phyloP scores from a whole-genome alignment of 306 rosid species.

The Arachis stenosperma region DNA sequence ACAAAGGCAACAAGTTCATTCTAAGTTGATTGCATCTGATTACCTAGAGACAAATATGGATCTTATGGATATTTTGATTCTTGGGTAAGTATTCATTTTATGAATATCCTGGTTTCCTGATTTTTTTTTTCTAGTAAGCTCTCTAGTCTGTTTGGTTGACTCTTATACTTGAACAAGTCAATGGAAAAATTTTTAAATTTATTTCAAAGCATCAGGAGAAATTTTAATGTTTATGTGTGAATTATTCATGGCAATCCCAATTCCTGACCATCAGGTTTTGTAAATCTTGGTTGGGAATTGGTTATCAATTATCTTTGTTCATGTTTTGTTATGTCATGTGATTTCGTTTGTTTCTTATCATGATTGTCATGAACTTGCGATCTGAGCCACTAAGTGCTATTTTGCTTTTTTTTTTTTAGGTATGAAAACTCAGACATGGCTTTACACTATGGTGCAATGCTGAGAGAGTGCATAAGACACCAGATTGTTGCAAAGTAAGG shows the following conservation, averaged over 20 bases:
- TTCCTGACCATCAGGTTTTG: not conserved
- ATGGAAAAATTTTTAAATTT: conserved; percentile 17
- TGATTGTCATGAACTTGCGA: conserved; percentile 20
- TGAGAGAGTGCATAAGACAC: conserved; percentile 99
- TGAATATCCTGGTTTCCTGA: conserved; percentile 16
- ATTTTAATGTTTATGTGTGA: conserved; percentile 25
- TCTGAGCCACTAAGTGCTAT: conserved; percentile 12
- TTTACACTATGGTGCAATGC: conserved; percentile 95
- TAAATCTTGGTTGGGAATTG: conserved; percentile 22
- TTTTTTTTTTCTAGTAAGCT: conserved; percentile 29
- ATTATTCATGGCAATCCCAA: not conserved
- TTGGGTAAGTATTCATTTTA: conserved; percentile 64
- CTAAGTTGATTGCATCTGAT: conserved; percentile 94
- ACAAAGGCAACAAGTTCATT: conserved; percentile 94
- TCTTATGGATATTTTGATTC: conserved; percentile 75
- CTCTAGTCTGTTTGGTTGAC: conserved; percentile 23
- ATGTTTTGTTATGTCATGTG: not conserved
- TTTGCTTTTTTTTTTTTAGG: conserved; percentile 53
- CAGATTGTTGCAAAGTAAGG: conserved; percentile 94
- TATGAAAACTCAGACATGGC: conserved; percentile 94
- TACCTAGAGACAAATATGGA: conserved; percentile 87
- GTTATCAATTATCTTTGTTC: conserved; percentile 2
- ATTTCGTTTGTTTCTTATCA: conserved; percentile 16
- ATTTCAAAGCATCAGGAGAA: not conserved
- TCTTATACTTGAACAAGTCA: conserved; percentile 20